These are phyloP conservation scores for Cantharellus anzutake DNA, from an alignment of 768 basidiomycete species.

Conservation along the genomic window DNA sequence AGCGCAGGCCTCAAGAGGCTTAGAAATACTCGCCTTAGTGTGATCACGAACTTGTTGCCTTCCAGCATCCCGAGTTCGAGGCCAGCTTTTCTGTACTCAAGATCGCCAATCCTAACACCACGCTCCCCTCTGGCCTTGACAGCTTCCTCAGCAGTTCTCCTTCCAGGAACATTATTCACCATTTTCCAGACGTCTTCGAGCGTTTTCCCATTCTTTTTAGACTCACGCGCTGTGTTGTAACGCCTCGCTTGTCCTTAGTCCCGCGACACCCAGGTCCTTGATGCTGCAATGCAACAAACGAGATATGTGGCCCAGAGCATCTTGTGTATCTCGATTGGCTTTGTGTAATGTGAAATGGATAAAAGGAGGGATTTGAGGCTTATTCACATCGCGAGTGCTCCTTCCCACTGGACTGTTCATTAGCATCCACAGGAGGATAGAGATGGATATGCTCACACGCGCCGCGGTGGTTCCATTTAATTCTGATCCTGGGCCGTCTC, in stretches of 20 bases:
- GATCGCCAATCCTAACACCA: conserved; percentile 72
- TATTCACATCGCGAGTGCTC: background rate
- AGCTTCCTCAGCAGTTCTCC: conserved; percentile 37
- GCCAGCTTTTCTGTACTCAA: conserved; percentile 63
- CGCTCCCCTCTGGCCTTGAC: conserved; percentile 65
- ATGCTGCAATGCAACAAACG: conserved; percentile 54
- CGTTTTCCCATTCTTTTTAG: conserved; percentile 50
- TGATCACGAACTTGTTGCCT: conserved; percentile 91
- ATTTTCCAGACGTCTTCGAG: conserved; percentile 73
- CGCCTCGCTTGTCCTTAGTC: conserved; percentile 96
- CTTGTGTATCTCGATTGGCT: conserved; percentile 93
- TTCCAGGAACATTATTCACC: conserved; percentile 44
- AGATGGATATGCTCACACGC: too few relatives aligned
- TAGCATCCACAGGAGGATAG: too few relatives aligned
- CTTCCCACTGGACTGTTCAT: background rate
- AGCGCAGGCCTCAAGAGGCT: background rate
- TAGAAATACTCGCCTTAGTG: conserved; percentile 45
- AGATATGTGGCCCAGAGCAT: conserved; percentile 66
- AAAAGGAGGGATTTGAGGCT: conserved; percentile 29
- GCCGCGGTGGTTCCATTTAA: conserved; percentile 44
- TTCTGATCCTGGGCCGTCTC: conserved; percentile 53
- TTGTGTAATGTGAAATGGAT: conserved; percentile 96
- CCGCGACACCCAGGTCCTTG: conserved; percentile 85
- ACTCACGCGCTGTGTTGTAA: conserved; percentile 84
- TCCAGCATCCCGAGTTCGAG: conserved; percentile 92